phyloP scores from a whole-genome alignment of 768 basidiomycete species.

The Phylloporus rhodoxanthus region DNA sequence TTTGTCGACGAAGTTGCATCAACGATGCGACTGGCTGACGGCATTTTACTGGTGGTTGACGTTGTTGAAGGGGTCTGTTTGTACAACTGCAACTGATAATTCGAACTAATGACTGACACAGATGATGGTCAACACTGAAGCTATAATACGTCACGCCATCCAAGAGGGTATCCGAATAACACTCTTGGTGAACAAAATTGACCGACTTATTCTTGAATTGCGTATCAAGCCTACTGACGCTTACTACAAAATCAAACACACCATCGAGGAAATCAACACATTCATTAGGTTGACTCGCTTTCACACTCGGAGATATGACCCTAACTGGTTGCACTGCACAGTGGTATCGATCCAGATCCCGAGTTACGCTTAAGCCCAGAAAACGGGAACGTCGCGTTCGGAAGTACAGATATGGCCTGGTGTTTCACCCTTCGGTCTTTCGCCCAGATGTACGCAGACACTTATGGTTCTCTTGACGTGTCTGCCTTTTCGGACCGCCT shows the following conservation, averaged over 20 bases:
- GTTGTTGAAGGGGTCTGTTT: conserved; percentile 91
- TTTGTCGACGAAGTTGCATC: conserved; percentile 97
- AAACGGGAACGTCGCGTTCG: conserved; percentile 93
- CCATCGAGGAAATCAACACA: conserved; percentile 96
- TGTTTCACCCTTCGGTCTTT: conserved; percentile 94
- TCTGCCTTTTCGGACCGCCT: conserved; percentile 80
- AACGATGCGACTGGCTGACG: conserved; percentile 81
- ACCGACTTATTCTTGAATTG: conserved; percentile 92
- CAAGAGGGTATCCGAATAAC: conserved; percentile 87
- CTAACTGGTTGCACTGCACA: conserved; percentile 22
- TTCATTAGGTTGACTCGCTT: conserved; percentile 70
- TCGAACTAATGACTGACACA: conserved; percentile 28
- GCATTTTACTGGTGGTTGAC: conserved; percentile 90
- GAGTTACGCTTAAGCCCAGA: conserved; percentile 88
- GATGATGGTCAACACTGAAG: conserved; percentile 92
- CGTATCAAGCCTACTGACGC: conserved; percentile 94
- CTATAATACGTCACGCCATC: conserved; percentile 80
- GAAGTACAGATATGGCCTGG: conserved; percentile 96
- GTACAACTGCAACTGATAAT: background rate
- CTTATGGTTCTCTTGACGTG: conserved; percentile 83
- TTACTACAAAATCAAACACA: conserved; percentile 98
- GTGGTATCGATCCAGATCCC: conserved; percentile 83
- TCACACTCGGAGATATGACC: background rate
- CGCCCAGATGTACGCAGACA: conserved; percentile 93
- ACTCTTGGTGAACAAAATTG: conserved; percentile 95